Evolutionary conservation across 306 rosid species (phyloP).

Genomic region (Clitoria ternatea): DNA sequence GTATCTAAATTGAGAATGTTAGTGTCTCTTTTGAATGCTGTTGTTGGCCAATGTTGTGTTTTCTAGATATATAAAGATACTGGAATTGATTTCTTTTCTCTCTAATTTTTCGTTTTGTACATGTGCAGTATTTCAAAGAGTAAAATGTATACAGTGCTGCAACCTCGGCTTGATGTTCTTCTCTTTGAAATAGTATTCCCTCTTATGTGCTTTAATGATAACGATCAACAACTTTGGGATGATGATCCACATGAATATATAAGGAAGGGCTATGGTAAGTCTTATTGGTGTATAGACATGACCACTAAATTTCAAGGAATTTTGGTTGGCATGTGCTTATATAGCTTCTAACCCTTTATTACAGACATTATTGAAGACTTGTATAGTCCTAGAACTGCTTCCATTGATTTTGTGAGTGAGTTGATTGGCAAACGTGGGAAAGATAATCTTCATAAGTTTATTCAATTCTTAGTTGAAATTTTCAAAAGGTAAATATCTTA

Average conservation of each 20-base stretch:
- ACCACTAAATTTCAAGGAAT: background rate
- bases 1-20: background rate
- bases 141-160: constrained; percentile 78
- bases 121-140: constrained; percentile 83
- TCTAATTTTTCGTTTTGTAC: constrained; percentile 1
- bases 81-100: constrained; percentile 5
- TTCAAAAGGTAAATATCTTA: constrained; percentile 63
- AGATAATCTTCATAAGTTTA: constrained; percentile 84
- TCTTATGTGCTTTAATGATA: constrained; percentile 90
- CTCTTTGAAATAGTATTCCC: constrained; percentile 94
- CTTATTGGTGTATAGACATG: constrained; percentile 8
- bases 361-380: constrained; percentile 92
- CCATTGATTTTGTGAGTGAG: constrained; percentile 95
- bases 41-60: background rate
- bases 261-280: constrained; percentile 97
- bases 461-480: constrained; percentile 72
- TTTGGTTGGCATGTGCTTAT: constrained; percentile 4
- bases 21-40: constrained; percentile 1
- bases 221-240: constrained; percentile 93
- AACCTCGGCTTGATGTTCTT: constrained; percentile 81
- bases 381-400: constrained; percentile 94
- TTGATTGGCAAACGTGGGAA: constrained; percentile 89
- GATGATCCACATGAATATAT: constrained; percentile 98
- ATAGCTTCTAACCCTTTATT: constrained; percentile 24
- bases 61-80: constrained; percentile 1